phyloP scores from a whole-genome alignment of 2,329 filamentous ascomycete species.

The Clarireedia sp. region DNA sequence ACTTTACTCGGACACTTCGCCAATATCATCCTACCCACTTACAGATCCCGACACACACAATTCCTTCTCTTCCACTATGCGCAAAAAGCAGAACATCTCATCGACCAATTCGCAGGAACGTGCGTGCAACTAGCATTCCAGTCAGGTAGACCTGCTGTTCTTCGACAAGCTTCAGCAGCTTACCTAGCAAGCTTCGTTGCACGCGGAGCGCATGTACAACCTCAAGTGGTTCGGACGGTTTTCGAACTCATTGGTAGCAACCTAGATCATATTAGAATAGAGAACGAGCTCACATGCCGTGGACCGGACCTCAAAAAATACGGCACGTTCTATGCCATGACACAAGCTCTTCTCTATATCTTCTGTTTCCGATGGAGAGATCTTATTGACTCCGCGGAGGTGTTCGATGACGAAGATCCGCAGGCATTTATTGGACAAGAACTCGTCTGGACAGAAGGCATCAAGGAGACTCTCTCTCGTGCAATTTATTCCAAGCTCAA shows the following conservation, averaged over 20 bases:
- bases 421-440: constrained; percentile 59
- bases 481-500: constrained; percentile 87
- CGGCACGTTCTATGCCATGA: constrained; percentile 60
- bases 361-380: constrained; percentile 97
- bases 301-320: constrained; percentile 72
- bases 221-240: constrained; percentile 70
- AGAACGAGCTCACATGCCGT: constrained; percentile 65
- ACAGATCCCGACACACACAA: constrained; percentile 86
- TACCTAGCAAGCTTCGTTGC: constrained; percentile 95
- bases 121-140: constrained; percentile 67
- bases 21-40: constrained; percentile 80
- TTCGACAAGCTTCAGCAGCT: constrained; percentile 78
- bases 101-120: constrained; percentile 74
- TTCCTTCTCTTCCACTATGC: constrained; percentile 95
- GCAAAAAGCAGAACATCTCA: constrained; percentile 69
- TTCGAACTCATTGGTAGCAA: constrained; percentile 73
- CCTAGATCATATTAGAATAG: constrained; percentile 64
- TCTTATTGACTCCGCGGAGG: constrained; percentile 54
- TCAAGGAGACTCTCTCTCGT: constrained; percentile 65
- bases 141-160: constrained; percentile 52
- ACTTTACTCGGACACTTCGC: constrained; percentile 79
- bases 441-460: constrained; percentile 66
- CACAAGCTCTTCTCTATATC: constrained; percentile 65
- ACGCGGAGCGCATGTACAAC: constrained; percentile 72
- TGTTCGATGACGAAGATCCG: constrained; percentile 53